These are phyloP conservation scores for Candida michaelii DNA, from an alignment of 805 yeast species.

Conservation along the genomic window DNA sequence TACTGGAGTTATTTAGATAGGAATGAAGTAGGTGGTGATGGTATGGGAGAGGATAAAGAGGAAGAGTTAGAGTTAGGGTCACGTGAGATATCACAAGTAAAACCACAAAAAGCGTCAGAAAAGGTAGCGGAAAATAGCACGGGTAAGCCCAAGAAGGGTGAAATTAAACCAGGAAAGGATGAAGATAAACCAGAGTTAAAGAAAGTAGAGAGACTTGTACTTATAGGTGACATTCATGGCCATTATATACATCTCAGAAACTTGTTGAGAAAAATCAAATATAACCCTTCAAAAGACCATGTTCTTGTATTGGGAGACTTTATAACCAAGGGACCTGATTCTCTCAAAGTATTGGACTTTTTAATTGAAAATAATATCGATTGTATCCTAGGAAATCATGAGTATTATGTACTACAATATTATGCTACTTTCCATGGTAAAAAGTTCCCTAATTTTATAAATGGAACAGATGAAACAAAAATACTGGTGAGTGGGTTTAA, in stretches of 20 bases:
- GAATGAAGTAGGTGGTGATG: conserved; percentile 8
- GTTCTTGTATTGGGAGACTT: conserved; percentile 82
- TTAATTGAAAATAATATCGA: conserved; percentile 58
- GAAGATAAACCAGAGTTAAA: too few species aligned
- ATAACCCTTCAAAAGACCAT: conserved; percentile 50
- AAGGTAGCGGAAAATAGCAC: too few species aligned
- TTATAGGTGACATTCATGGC: conserved; percentile 91
- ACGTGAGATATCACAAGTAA: too few species aligned
- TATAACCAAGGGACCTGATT: conserved; percentile 79
- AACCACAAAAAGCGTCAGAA: too few species aligned
- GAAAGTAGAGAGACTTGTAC: conserved; percentile 49
- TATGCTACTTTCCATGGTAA: conserved; percentile 63
- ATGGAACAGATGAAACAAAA: conserved; percentile 5
- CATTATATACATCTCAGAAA: conserved; percentile 54
- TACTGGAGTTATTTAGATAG: conserved; percentile 8
- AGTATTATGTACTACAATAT: conserved; percentile 63
- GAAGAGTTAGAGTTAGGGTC: background rate
- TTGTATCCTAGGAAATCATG: conserved; percentile 90
- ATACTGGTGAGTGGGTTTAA: conserved; percentile 21
- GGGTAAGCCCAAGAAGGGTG: too few species aligned
- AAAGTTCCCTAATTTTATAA: conserved; percentile 28
- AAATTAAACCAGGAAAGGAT: too few species aligned
- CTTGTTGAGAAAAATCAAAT: conserved; percentile 52
- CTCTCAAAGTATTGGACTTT: conserved; percentile 64
- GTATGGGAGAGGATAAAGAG: conserved; percentile 7